These are phyloP conservation scores for Heritiera littoralis DNA, from an alignment of 345 rosid genomes.

Conservation along the genomic window DNA sequence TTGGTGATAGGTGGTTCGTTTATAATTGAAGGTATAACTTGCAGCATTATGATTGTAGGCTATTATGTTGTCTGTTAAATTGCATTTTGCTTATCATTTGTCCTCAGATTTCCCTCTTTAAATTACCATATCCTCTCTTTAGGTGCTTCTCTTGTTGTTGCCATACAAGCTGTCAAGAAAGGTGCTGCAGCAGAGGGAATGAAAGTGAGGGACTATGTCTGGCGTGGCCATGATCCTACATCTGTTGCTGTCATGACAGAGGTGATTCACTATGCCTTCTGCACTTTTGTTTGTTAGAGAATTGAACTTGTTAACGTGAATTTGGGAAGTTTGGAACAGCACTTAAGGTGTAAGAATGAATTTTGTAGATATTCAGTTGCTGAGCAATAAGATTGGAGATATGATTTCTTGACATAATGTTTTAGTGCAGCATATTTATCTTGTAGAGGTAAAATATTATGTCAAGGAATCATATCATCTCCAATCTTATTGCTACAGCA, in stretches of 20 bases:
- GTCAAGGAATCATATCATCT: too few species aligned
- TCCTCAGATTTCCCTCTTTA: constrained; percentile 18
- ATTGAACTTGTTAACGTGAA: neutral
- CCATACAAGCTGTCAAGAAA: constrained; percentile 93
- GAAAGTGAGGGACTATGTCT: constrained; percentile 79
- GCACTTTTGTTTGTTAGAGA: constrained; percentile 4
- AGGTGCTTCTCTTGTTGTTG: constrained; percentile 97
- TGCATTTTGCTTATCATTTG: neutral
- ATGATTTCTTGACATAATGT: neutral
- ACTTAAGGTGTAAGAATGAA: neutral
- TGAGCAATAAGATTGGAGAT: neutral
- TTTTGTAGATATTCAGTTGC: neutral
- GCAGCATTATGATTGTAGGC: neutral
- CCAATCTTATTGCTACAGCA: too few species aligned
- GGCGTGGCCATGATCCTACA: constrained; percentile 99
- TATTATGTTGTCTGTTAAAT: neutral
- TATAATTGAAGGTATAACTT: constrained; percentile 74
- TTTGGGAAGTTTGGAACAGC: neutral
- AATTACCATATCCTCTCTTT: constrained; percentile 18
- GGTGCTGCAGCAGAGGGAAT: constrained; percentile 98
- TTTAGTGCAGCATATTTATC: neutral
- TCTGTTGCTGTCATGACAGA: constrained; percentile 99
- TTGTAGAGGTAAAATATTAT: too few species aligned
- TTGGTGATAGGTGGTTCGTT: constrained; percentile 94
- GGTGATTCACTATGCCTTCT: constrained; percentile 41